phyloP scores from a whole-genome alignment of 23 red algal species.

The Gracilaria gracilis region DNA sequence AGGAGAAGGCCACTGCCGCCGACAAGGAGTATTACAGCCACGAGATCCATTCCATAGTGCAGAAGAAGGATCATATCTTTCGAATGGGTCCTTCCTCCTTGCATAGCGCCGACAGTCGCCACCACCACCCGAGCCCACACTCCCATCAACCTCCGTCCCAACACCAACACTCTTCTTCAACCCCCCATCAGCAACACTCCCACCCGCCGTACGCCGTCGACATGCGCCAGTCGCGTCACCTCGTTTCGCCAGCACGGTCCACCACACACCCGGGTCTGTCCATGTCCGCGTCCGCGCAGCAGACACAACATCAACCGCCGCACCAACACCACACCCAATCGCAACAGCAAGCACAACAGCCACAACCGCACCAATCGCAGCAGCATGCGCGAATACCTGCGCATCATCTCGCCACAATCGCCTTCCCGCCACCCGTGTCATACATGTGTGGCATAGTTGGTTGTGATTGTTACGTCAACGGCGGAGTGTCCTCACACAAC shows the following conservation, averaged over 20 bases:
- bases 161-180: background rate
- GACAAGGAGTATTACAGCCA: slow-evolving; percentile 86
- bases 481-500: slow-evolving; percentile 61
- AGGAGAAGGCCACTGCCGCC: slow-evolving; percentile 70
- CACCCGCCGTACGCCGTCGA: background rate
- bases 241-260: background rate
- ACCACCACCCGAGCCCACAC: background rate
- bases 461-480: slow-evolving; percentile 67
- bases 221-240: background rate
- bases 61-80: slow-evolving; percentile 82
- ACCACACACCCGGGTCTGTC: background rate
- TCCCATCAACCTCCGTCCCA: background rate
- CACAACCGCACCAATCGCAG: background rate
- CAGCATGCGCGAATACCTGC: slow-evolving; percentile 8
- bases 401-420: slow-evolving; percentile 3
- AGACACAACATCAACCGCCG: background rate
- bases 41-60: slow-evolving; percentile 79
- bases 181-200: background rate
- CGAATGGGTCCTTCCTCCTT: slow-evolving; percentile 10
- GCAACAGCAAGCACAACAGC: background rate
- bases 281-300: background rate
- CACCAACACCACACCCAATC: background rate
- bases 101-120: background rate
- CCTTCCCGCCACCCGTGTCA: slow-evolving; percentile 1
- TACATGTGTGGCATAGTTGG: slow-evolving; percentile 67